phyloP scores from a whole-genome alignment of 495 filamentous ascomycete species.

The Lichina pygmaea region DNA sequence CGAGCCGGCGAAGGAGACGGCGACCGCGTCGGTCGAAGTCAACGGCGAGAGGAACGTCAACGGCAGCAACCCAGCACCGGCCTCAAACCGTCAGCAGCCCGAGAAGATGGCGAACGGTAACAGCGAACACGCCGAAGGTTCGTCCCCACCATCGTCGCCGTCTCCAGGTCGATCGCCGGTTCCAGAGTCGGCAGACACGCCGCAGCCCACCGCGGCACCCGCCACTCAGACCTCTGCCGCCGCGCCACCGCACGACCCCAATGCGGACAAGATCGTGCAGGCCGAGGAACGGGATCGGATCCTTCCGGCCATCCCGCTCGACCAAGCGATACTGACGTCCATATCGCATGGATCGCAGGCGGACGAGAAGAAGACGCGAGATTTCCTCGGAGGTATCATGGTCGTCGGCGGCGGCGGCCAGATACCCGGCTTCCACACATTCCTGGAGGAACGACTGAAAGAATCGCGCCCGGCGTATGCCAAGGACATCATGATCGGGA shows the following conservation, averaged over 20 bases:
- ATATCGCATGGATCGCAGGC: slow-evolving; percentile 66
- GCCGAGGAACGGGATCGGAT: slow-evolving; percentile 53
- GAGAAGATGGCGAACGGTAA: slow-evolving; percentile 20
- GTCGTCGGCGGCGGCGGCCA: slow-evolving; percentile 74
- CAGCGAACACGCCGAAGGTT: slow-evolving; percentile 18
- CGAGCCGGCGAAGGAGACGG: neutral
- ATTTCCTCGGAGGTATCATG: slow-evolving; percentile 88
- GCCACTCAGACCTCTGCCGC: slow-evolving; percentile 10
- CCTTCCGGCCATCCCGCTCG: slow-evolving; percentile 56
- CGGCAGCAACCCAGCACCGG: slow-evolving; percentile 9
- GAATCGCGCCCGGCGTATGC: slow-evolving; percentile 35
- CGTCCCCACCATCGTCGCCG: slow-evolving; percentile 57
- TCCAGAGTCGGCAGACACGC: slow-evolving; percentile 28
- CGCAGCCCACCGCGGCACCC: slow-evolving; percentile 25
- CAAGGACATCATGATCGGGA: slow-evolving; percentile 70
- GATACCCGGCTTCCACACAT: slow-evolving; percentile 43
- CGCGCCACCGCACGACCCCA: slow-evolving; percentile 3
- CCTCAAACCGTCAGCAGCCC: slow-evolving; percentile 11
- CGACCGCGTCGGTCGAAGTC: slow-evolving; percentile 7
- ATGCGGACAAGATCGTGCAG: slow-evolving; percentile 12
- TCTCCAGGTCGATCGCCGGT: slow-evolving; percentile 40
- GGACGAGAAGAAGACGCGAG: slow-evolving; percentile 77
- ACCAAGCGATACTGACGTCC: slow-evolving; percentile 64
- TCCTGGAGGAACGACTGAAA: slow-evolving; percentile 59
- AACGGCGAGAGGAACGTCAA: slow-evolving; percentile 2